Evolutionary conservation across 2,329 filamentous ascomycete genomes (phyloP), one percentile per base, ranked within the genome.

Genomic region (Colletotrichum spinosum): DNA sequence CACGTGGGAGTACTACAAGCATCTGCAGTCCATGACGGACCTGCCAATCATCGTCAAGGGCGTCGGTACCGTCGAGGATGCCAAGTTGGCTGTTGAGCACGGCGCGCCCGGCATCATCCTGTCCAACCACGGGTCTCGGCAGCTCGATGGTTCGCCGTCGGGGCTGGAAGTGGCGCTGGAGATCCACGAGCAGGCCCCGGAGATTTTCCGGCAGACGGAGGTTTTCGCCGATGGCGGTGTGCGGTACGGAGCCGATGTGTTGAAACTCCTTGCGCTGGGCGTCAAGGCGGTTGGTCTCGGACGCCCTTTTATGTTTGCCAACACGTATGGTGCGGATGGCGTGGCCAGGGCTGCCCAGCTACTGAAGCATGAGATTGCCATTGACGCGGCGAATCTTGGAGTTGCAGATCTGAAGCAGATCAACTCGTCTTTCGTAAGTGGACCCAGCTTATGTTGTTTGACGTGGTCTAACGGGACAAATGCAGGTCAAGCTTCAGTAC

Each of bases 231-330:
- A 82, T 55, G 78, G 77, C 3, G 80, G 80, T 2, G 71, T 82
- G 1, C 72, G 79, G 8, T 78, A 75, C 0, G 80, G 79, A 0
- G 75, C 78, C 2, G 80, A 82, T 54, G 69, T 80, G 2, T 53
- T 81, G 50, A 81, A 82, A 52, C 77, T 79, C 0, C 60, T 82
- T 6, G 77, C 78, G 0, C 72, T 81, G 6, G 79, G 80, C 1
- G 80, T 79, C 7, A 74, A 79, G 52, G 76, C 73, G 0, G 78
- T 81, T 5, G 74, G 81, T 10, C 69, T 87, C 1, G 84, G 83
- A 6, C 71, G 84, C 1, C 79, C 81, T 0, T 65, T 55, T 45
- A 65, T 65, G 62, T 60, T 52, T 45, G 56, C 55, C 2, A 65
- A 65, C 17, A 34, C 37, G 8, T 65, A 51, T 10, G 62, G 62